phyloP scores from a whole-genome alignment of 331 rosid species.

The Rosa hybrid region DNA sequence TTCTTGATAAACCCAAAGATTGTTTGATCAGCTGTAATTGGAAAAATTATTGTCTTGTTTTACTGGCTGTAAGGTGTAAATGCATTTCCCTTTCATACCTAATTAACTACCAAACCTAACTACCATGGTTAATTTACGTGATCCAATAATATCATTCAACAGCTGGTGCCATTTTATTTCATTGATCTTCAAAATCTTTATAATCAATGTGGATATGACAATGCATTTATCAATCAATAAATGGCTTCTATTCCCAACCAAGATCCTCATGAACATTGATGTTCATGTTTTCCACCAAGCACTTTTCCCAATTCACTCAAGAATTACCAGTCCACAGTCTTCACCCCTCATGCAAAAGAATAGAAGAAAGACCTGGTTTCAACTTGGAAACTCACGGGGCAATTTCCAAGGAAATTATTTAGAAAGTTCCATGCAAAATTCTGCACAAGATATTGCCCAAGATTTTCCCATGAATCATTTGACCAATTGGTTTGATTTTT shows the following conservation, averaged over 20 bases:
- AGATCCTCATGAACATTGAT: neutral
- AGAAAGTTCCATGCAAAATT: slow-evolving; percentile 4
- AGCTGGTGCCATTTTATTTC: neutral
- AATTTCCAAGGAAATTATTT: no score
- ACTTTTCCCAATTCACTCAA: neutral
- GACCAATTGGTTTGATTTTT: neutral
- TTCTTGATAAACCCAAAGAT: neutral
- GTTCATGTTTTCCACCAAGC: neutral
- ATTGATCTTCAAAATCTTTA: neutral
- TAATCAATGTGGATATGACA: neutral
- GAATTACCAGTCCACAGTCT: neutral
- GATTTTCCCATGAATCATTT: neutral
- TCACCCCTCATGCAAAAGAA: neutral
- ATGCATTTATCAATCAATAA: neutral
- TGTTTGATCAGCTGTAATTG: neutral
- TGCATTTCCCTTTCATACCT: neutral
- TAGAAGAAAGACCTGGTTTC: neutral
- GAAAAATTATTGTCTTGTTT: neutral
- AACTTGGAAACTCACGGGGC: neutral
- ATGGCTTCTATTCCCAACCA: slow-evolving; percentile 3
- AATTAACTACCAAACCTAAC: neutral
- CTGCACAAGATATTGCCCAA: neutral
- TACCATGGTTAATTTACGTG: neutral
- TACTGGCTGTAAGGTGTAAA: neutral
- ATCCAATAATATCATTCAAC: neutral